Conservation (phyloP, 2,329 filamentous ascomycete genomes). For the Phaeophleospora eucalypticola region DNA sequence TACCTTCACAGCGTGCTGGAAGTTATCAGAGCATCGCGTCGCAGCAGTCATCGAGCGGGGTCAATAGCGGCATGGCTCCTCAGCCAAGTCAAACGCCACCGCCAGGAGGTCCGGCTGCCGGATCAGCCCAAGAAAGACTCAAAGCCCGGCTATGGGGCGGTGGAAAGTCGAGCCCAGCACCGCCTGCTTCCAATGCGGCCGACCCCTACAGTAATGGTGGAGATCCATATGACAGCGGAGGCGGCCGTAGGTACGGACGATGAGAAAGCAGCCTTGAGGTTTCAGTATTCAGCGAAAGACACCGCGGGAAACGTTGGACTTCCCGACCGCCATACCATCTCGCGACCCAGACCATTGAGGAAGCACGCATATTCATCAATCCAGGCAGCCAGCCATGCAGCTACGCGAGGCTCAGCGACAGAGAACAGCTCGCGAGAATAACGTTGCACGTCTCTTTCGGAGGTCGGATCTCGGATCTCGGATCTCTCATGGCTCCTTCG, state of each 20-base stretch:
- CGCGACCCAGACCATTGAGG: no score
- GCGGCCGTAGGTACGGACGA: constrained; percentile 14
- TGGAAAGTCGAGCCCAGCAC: constrained; percentile 16
- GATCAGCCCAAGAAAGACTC: constrained; percentile 73
- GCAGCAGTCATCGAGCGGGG: constrained; percentile 28
- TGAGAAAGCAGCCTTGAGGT: constrained; percentile 7
- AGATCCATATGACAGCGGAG: constrained; percentile 20
- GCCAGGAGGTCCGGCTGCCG: constrained; percentile 37
- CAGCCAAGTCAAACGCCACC: constrained; percentile 36
- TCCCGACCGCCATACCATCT: no score
- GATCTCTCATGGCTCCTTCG: no score
- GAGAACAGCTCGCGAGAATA: no score
- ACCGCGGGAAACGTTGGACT: no score
- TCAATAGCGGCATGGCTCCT: constrained; percentile 32
- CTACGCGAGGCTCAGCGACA: no score
- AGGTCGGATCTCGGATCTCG: no score
- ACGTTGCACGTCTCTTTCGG: no score
- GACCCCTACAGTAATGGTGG: constrained; percentile 20
- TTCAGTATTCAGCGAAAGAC: no score
- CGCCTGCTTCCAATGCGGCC: constrained; percentile 4
- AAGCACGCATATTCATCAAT: no score
- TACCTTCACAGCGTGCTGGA: constrained; percentile 69
- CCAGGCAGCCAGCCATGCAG: no score
- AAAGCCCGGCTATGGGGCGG: constrained; percentile 68
- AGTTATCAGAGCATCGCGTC: constrained; percentile 62